These are phyloP conservation scores for Colletotrichum shisoi DNA, from an alignment of 2,329 filamentous ascomycete species.

Conservation along the genomic window DNA sequence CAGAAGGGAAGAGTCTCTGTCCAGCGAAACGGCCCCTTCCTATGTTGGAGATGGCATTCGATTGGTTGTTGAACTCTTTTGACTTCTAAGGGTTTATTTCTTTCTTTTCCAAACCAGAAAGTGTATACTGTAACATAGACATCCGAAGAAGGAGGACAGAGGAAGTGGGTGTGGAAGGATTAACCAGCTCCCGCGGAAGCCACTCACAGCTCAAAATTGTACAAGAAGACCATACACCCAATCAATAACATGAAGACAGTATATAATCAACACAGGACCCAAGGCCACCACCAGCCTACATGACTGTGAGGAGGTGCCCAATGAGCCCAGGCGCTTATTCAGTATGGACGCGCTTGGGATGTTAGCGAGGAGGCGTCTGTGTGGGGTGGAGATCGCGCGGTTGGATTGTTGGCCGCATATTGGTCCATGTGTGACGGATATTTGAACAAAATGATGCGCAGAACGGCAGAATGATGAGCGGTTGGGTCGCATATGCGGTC, in stretches of 20 bases:
- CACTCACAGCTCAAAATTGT: slow-evolving; percentile 48
- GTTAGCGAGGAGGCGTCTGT: slow-evolving; percentile 8
- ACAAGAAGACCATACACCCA: slow-evolving; percentile 23
- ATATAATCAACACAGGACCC: not conserved
- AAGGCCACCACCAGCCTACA: not conserved
- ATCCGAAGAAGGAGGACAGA: not conserved
- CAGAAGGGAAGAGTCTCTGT: not conserved
- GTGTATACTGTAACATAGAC: slow-evolving; percentile 37
- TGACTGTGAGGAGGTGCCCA: not conserved
- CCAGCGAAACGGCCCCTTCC: slow-evolving; percentile 4
- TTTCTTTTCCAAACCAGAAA: not conserved
- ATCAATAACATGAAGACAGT: slow-evolving; percentile 23
- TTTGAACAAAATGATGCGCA: slow-evolving; percentile 17
- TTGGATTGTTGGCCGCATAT: not conserved
- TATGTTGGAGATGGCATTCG: slow-evolving; percentile 19
- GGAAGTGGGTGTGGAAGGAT: slow-evolving; percentile 32
- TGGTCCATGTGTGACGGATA: not conserved
- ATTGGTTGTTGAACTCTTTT: slow-evolving; percentile 47
- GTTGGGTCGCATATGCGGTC: slow-evolving; percentile 31
- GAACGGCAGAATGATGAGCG: slow-evolving; percentile 9
- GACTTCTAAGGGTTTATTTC: too few relatives aligned
- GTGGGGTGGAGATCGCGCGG: slow-evolving; percentile 9
- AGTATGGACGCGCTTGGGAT: slow-evolving; percentile 12
- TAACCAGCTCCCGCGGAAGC: slow-evolving; percentile 45
- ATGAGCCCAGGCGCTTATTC: slow-evolving; percentile 2